Conservation (phyloP, 345 rosid genomes). For the Eucalyptus pumila region DNA sequence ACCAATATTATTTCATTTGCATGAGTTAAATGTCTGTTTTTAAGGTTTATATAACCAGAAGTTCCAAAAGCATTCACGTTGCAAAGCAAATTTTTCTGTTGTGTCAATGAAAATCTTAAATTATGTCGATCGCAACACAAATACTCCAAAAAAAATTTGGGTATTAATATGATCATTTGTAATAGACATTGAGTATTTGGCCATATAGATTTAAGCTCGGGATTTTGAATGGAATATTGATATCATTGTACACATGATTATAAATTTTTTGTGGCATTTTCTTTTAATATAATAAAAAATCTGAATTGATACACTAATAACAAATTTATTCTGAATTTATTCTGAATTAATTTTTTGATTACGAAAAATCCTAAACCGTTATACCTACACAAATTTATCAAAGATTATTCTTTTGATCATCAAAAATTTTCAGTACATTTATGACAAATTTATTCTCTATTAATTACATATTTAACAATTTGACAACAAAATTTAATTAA, state of each 20-base stretch:
- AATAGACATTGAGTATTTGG: not conserved
- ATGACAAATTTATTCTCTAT: too few species aligned
- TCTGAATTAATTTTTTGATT: accelerated
- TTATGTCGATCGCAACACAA: not conserved
- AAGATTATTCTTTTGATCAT: too few species aligned
- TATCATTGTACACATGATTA: not conserved
- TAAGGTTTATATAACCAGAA: not conserved
- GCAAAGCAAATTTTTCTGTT: not conserved
- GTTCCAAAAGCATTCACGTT: not conserved
- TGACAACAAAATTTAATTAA: too few species aligned
- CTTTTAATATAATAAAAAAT: too few species aligned
- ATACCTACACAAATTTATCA: too few species aligned
- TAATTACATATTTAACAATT: too few species aligned
- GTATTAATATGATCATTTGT: not conserved
- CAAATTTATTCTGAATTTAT: accelerated
- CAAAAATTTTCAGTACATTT: too few species aligned
- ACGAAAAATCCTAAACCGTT: too few species aligned
- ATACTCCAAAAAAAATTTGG: not conserved
- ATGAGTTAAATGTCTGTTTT: not conserved
- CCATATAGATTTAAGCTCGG: not conserved
- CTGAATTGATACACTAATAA: too few species aligned
- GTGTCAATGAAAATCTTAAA: not conserved
- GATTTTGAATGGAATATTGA: not conserved
- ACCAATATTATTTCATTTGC: not conserved
- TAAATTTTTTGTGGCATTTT: not conserved